These are phyloP conservation scores for Ceratocystis diversiconidia DNA, from an alignment of 2,329 filamentous ascomycete species.

Conservation along the genomic window DNA sequence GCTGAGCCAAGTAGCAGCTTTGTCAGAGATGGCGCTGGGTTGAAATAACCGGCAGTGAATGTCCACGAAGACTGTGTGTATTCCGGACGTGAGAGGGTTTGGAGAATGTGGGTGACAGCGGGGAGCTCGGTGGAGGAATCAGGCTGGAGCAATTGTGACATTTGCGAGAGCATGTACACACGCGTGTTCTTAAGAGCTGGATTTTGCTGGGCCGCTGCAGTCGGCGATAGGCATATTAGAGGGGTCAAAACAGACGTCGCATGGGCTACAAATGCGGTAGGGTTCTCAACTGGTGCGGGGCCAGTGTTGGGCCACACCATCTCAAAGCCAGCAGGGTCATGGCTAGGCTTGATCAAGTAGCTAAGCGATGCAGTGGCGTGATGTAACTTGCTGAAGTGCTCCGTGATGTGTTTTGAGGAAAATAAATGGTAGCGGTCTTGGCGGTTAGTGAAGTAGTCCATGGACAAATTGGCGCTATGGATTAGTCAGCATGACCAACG, in stretches of 20 bases:
- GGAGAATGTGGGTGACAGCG: constrained; percentile 60
- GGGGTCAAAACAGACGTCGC: constrained; percentile 53
- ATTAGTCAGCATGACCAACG: constrained; percentile 3
- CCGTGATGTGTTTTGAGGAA: constrained; percentile 59
- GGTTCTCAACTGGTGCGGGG: constrained; percentile 58
- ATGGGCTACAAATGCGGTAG: constrained; percentile 52
- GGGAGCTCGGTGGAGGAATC: constrained; percentile 82
- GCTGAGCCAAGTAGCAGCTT: constrained; percentile 63
- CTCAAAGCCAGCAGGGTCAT: constrained; percentile 41
- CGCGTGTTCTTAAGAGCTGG: constrained; percentile 41
- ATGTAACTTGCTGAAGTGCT: constrained; percentile 72
- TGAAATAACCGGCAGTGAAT: constrained; percentile 97
- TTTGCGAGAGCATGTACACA: constrained; percentile 75
- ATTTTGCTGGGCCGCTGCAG: constrained; percentile 19
- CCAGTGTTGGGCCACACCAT: constrained; percentile 71
- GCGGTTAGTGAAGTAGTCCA: constrained; percentile 90
- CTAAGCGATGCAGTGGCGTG: constrained; percentile 64
- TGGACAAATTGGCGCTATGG: constrained; percentile 63
- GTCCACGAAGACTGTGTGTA: constrained; percentile 70
- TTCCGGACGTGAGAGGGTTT: constrained; percentile 46
- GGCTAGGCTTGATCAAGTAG: constrained; percentile 56
- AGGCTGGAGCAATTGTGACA: constrained; percentile 68
- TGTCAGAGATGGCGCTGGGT: constrained; percentile 76
- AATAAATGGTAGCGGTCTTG: constrained; percentile 93
- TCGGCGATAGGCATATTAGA: constrained; percentile 40